Evolutionary conservation across 305 asterid genomes (phyloP).

Genomic region (Solanum aculeatissimum): DNA sequence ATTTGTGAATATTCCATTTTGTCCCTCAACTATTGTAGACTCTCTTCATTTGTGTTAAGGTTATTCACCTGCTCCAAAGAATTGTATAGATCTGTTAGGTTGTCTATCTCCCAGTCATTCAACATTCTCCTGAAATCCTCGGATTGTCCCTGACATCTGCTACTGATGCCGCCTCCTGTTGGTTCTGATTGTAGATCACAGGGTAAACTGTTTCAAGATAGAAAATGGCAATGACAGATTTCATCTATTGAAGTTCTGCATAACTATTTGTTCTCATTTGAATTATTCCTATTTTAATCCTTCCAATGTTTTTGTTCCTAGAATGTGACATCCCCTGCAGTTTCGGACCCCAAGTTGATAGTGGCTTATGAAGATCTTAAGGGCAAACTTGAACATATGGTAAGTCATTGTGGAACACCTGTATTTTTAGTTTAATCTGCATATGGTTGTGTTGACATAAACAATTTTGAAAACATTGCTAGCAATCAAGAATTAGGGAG

Average conservation of each 20-base stretch:
- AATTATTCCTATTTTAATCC: neutral
- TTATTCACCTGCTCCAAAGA: too few relatives aligned
- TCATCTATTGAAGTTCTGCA: neutral
- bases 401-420: slow-evolving; percentile 13
- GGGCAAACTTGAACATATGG: slow-evolving; percentile 41
- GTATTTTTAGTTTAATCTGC: neutral
- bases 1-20: too few relatives aligned
- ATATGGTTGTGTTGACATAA: neutral
- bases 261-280: neutral
- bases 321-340: slow-evolving; percentile 16
- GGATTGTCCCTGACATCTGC: too few relatives aligned
- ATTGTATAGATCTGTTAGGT: too few relatives aligned
- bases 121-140: too few relatives aligned
- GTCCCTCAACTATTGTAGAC: too few relatives aligned
- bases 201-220: too few relatives aligned
- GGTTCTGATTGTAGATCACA: too few relatives aligned
- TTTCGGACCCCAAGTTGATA: slow-evolving; percentile 36
- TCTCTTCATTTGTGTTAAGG: too few relatives aligned
- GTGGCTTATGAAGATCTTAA: slow-evolving; percentile 43
- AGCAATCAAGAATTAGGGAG: slow-evolving; percentile 53
- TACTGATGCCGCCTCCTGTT: too few relatives aligned
- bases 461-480: neutral
- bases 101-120: too few relatives aligned
- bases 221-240: neutral
- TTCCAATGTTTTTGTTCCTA: slow-evolving; percentile 12